Percentiles rank a stretch among this genome's conserved stretches.
Conservation (phyloP, 331 rosid species). For the Saraca asoca region DNA sequence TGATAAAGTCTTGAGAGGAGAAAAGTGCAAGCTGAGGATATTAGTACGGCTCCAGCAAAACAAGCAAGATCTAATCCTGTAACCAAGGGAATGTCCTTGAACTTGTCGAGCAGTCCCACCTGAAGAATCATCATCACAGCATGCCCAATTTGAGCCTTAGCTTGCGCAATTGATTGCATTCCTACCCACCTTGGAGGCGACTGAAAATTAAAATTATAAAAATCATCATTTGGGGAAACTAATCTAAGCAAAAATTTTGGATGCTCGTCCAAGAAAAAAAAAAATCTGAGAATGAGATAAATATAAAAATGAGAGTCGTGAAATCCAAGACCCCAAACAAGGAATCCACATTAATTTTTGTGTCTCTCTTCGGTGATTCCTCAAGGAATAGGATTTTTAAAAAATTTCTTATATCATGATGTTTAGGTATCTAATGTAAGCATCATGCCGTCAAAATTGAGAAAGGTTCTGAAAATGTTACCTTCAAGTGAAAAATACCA, state of each 20-base stretch:
- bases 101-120: conserved; percentile 83
- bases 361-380: no score
- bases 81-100: conserved; percentile 57
- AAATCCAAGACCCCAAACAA: no score
- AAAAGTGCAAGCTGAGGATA: conserved; percentile 76
- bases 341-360: no score
- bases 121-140: conserved; percentile 88
- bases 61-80: conserved; percentile 80
- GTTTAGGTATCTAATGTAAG: no score
- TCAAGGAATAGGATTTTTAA: no score
- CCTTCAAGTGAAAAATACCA: conserved; percentile 64
- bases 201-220: conserved; percentile 42
- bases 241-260: no score
- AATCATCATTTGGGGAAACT: neutral
- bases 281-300: no score
- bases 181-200: conserved; percentile 59
- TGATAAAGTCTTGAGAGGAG: conserved; percentile 60
- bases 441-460: neutral
- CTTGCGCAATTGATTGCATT: conserved; percentile 61
- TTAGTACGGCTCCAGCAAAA: conserved; percentile 68
- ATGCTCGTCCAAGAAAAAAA: no score
- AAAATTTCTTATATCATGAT: no score
- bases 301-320: no score
- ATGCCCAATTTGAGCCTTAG: conserved; percentile 81
- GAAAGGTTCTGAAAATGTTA: conserved; percentile 20